Evolutionary conservation across 495 filamentous ascomycete genomes (phyloP), one percentile per base, ranked within the genome.

Genomic region (Penicillium goetzii): DNA sequence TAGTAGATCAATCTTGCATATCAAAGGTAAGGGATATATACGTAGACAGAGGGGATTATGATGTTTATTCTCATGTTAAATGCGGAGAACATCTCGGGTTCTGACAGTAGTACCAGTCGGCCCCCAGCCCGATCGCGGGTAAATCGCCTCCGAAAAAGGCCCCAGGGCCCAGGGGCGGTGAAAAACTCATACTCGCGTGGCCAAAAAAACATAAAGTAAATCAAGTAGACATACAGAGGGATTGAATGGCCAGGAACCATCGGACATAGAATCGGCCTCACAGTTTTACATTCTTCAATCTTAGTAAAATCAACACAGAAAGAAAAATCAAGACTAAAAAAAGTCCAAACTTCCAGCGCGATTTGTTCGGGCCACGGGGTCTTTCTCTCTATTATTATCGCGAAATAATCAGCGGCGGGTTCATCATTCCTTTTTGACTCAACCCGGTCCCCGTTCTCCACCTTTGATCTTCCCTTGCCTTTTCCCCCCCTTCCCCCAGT

Each of bases 401-500:
- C 38, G 30, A 57, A 45, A 36, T 60, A 19, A 45, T 56, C 52
- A 45, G 36, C 40, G 41, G 51, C 38, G 53, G 58, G 60, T 51
- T 61, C 67, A 66, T 70, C 67, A 64, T 70, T 71, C 66, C 61
- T 62, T 58, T 57, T 71, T 71, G 70, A 73, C 65, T 73, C 70
- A 70, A 58, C 45, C 53, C 52, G 11, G 34, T 43, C 55, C 49
- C 55, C 54, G 36, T 62, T 65, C 69, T 68, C 68, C 68, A 71
- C 68, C 65, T 59, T 63, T 43, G 41, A 60, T 49, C 55, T 33
- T 60, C 30, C 26, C 50, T 52, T 32, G 23, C 49, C 28, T n/a
- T 52, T 19, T 61, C 62, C 58, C 51, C 62, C 59, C 60, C 38
- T 64, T 58, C 57, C 66, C 41, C 62, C 56, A 65, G 53, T 59